Conservation (phyloP, 1,139 yeast genomes). For the Sugiyamaella novakii region DNA sequence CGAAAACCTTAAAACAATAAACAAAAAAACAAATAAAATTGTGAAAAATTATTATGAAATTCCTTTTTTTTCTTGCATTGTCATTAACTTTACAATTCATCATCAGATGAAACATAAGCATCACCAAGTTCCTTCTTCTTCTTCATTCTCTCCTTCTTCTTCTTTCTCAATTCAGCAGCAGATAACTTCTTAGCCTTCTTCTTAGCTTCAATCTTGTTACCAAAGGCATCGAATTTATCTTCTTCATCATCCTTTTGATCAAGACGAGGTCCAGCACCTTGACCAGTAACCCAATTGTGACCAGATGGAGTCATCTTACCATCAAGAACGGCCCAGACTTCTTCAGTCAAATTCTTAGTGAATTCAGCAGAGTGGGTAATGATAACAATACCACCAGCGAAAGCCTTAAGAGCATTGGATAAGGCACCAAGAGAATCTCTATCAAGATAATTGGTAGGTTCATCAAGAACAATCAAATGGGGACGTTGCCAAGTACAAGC, state of each 20-base stretch:
- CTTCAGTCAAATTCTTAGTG: constrained; percentile 98
- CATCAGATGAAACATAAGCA: constrained; percentile 96
- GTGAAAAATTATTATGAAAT: too few species aligned
- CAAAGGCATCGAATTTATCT: constrained; percentile 99
- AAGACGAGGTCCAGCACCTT: constrained; percentile 99
- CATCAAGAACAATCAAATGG: constrained; percentile 98
- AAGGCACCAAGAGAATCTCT: constrained; percentile 99
- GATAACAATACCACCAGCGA: constrained; percentile 99
- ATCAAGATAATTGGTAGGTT: constrained; percentile 93
- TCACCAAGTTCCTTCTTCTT: constrained; percentile 99
- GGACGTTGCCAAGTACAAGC: constrained; percentile 99
- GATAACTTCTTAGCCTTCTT: constrained; percentile 98
- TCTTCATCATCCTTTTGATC: constrained; percentile 95
- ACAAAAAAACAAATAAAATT: constrained; percentile 12
- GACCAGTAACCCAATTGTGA: constrained; percentile 99
- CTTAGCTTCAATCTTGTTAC: constrained; percentile 96
- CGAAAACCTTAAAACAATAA: constrained; percentile 10
- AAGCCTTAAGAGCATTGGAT: constrained; percentile 97
- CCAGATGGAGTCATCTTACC: constrained; percentile 99
- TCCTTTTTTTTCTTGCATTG: too few species aligned
- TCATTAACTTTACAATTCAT: constrained; percentile 52
- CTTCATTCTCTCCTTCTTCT: constrained; percentile 99
- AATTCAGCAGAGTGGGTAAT: constrained; percentile 99
- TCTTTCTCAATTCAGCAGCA: constrained; percentile 99
- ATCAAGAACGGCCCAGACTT: constrained; percentile 99